phyloP scores from a whole-genome alignment of 2,329 filamentous ascomycete genomes.

The Elsinoe ampelina region DNA sequence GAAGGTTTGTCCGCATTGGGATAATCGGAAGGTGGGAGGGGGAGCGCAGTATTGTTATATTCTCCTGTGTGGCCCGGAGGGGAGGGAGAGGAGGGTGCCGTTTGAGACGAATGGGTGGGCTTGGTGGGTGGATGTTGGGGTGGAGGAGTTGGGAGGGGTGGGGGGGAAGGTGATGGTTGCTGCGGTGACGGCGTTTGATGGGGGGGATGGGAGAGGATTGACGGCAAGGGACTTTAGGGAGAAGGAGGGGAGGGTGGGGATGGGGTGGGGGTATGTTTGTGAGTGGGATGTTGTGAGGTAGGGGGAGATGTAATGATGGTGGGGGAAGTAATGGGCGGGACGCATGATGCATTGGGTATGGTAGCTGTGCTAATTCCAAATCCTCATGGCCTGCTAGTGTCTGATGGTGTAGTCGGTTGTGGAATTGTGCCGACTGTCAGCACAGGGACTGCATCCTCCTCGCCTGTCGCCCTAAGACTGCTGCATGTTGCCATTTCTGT shows the following conservation, averaged over 20 bases:
- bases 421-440: neutral
- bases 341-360: neutral
- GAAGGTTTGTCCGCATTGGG: slow-evolving; percentile 75
- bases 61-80: slow-evolving; percentile 58
- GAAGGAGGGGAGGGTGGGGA: slow-evolving; percentile 38
- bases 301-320: neutral
- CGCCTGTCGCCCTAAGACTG: neutral
- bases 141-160: slow-evolving; percentile 54
- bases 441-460: neutral
- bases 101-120: slow-evolving; percentile 66
- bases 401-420: neutral
- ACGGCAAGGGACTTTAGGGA: slow-evolving; percentile 40
- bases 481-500: neutral
- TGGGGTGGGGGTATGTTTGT: slow-evolving; percentile 43
- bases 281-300: slow-evolving; percentile 44
- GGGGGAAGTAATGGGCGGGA: neutral
- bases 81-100: slow-evolving; percentile 58
- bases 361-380: neutral
- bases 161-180: slow-evolving; percentile 59
- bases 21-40: slow-evolving; percentile 55
- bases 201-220: slow-evolving; percentile 44
- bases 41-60: slow-evolving; percentile 61
- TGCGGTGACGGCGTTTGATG: slow-evolving; percentile 47
- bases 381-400: neutral
- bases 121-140: slow-evolving; percentile 69